These are phyloP conservation scores for Acanthamoeba healyi DNA, from an alignment of 208 protist species.

Conservation along the genomic window DNA sequence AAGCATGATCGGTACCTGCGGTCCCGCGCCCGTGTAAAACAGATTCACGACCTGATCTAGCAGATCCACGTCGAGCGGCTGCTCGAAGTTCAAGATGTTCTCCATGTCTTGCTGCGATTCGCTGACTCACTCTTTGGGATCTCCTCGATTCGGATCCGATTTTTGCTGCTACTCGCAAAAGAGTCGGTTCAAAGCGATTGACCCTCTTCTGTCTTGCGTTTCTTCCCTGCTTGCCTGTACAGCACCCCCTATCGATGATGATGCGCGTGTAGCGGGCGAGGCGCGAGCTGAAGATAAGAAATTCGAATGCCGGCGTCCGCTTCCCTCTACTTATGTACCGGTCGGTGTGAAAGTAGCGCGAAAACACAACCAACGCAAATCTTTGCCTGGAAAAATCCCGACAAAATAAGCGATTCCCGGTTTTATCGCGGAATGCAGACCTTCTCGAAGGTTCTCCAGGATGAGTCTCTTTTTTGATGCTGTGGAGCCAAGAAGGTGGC, in stretches of 20 bases:
- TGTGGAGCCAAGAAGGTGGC: too few relatives aligned
- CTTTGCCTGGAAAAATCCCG: neutral
- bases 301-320: neutral
- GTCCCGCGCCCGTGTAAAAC: slow-evolving; percentile 77
- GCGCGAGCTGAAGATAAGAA: too few relatives aligned
- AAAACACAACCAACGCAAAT: neutral
- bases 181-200: too few relatives aligned
- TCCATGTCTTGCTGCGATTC: slow-evolving; percentile 78
- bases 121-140: too few relatives aligned
- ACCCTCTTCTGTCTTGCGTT: too few relatives aligned
- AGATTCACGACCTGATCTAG: slow-evolving; percentile 83
- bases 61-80: slow-evolving; percentile 84
- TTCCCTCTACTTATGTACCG: neutral
- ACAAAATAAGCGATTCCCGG: neutral
- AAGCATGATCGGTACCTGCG: slow-evolving; percentile 79
- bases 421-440: neutral
- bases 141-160: too few relatives aligned
- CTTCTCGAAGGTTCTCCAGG: neutral
- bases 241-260: too few relatives aligned
- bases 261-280: too few relatives aligned
- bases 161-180: too few relatives aligned
- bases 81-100: slow-evolving; percentile 84
- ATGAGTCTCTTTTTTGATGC: neutral
- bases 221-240: too few relatives aligned
- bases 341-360: neutral